A percentile compares a stretch with the other conserved stretches of the same genome.
Evolutionary conservation across 2,329 filamentous ascomycete genomes (phyloP).

Genomic region (Ceratocystis smalleyi): DNA sequence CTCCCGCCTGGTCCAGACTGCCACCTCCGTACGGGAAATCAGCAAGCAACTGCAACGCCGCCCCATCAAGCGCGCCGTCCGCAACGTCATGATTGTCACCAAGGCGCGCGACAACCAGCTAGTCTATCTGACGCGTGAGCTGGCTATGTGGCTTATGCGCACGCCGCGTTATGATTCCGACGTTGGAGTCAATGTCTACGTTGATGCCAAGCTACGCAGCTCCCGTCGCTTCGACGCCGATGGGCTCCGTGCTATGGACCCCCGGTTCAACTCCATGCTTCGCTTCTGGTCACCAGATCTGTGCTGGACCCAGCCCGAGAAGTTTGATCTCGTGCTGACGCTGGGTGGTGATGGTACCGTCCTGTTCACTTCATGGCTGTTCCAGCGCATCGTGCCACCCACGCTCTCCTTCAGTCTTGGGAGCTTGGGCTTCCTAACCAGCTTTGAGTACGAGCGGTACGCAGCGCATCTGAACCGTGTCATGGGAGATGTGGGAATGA

Average conservation of each 20-base stretch:
- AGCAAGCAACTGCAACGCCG: conserved; percentile 86
- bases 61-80: conserved; percentile 80
- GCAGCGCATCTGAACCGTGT: conserved; percentile 72
- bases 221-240: conserved; percentile 76
- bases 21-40: conserved; percentile 85
- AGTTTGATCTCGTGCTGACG: conserved; percentile 85
- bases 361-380: conserved; percentile 80
- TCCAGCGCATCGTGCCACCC: conserved; percentile 73
- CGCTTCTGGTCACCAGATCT: conserved; percentile 94
- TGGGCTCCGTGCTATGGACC: conserved; percentile 56
- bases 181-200: conserved; percentile 89
- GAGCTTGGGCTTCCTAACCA: conserved; percentile 76
- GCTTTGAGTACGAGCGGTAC: conserved; percentile 76
- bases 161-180: conserved; percentile 82
- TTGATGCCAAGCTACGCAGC: conserved; percentile 83
- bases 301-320: conserved; percentile 85
- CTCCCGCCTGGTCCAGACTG: conserved; percentile 85
- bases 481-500: conserved; percentile 92
- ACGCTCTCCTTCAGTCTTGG: conserved; percentile 74
- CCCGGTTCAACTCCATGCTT: conserved; percentile 67
- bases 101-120: conserved; percentile 92
- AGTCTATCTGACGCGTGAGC: conserved; percentile 73
- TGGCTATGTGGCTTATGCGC: conserved; percentile 72
- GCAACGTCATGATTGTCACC: conserved; percentile 95
- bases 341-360: conserved; percentile 79